A percentile compares a stretch with the other conserved stretches of the same genome.
These are phyloP conservation scores for Protoeuglena noctilucae DNA, from an alignment of 139 green algal genomes.

Conservation along the genomic window DNA sequence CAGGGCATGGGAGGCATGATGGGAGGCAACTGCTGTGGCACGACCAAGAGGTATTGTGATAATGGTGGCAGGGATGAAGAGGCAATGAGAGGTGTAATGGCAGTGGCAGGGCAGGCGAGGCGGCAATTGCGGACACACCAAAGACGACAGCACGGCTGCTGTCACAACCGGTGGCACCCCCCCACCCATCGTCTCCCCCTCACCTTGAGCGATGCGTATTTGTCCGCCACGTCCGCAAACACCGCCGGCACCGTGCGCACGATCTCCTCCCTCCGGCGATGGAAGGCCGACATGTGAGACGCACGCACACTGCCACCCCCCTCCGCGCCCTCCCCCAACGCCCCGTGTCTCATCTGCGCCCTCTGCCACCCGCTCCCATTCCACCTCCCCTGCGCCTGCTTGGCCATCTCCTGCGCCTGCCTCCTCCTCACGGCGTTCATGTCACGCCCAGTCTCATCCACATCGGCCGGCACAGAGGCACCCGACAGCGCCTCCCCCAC, in stretches of 20 bases:
- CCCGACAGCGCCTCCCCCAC: not conserved
- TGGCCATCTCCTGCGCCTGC: conserved; percentile 17
- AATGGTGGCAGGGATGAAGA: no score
- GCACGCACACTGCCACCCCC: not conserved
- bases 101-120: no score
- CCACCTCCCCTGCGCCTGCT: not conserved
- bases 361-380: conserved; percentile 2
- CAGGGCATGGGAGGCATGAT: no score
- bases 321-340: conserved; percentile 1
- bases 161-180: no score
- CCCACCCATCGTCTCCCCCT: no score
- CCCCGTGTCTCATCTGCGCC: not conserved
- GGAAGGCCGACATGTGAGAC: conserved; percentile 28
- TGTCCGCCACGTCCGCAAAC: conserved; percentile 66
- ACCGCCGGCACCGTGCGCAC: conserved; percentile 30
- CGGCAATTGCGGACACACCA: no score
- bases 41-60: no score
- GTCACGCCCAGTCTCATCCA: conserved; percentile 82
- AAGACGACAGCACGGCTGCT: no score
- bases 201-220: conserved; percentile 56
- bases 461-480: conserved; percentile 10
- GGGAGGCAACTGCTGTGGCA: no score
- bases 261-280: conserved; percentile 35
- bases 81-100: no score
- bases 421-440: conserved; percentile 34